Base-by-base conservation (phyloP, 2,329 filamentous ascomycete genomes). In the Neospermospora avenae region DNA sequence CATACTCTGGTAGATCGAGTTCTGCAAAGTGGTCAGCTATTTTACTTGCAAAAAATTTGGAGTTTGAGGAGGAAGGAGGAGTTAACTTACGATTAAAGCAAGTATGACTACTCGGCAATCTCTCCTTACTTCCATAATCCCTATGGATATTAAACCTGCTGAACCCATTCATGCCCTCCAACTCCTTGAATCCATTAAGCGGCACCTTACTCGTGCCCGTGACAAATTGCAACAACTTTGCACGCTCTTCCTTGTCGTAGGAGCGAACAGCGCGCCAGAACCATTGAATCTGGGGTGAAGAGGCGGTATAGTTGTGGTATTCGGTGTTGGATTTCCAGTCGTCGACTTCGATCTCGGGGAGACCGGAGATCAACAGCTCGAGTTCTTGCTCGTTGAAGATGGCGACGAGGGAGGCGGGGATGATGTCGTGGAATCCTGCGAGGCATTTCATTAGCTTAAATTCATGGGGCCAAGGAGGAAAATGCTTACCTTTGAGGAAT, bases 291-390 rank as follows among this genome's bases (percentile, higher is more conserved):
- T 99, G 96, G 46, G 91, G 90, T 3, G 95, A 97, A 0, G 93
- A 93, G 34, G 91, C 88, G 4, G 86, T 91, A 78, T 99, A 99
- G 76, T 98, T 98, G 77, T 98, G 93, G 70, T 99, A 98, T 73
- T 99, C 96, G 2, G 93, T 96, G 76, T 97, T 96, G 77, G 90
- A 92, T 84, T 96, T 97, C 95, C 95, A 99, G 77, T 99, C 95
- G 71, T 99, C 95, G 42, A 98, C 86, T 69, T 99, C 93, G 68
- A 99, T 97, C 72, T 99, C 95, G 1, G 95, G 95, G 55, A 99
- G 82, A 72, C 95, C 95, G 54, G 95, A 99, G 72, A 99, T 99
- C 63, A 99, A 82, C 51, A 99, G 80, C 75, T 99, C 95, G 28
- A 99, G 82, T 77, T 99, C 95, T 74, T 99, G 95, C 75, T 99